phyloP scores from a whole-genome alignment of 371 early-diverging fungal species.

The Apophysomyces trapeziformis region DNA sequence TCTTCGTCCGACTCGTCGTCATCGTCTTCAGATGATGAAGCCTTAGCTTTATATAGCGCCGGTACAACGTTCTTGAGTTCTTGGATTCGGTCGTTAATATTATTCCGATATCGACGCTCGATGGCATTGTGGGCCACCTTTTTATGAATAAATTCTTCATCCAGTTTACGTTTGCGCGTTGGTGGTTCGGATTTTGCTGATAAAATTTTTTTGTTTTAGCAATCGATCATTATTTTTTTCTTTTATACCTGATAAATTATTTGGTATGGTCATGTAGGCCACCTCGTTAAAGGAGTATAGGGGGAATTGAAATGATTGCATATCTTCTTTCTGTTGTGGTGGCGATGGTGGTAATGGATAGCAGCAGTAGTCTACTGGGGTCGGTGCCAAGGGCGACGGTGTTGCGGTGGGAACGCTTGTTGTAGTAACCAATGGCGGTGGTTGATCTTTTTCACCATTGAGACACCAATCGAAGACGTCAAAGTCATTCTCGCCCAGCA shows the following conservation, averaged over 20 bases:
- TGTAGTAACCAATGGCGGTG: constrained; percentile 3
- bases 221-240: neutral
- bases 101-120: constrained; percentile 88
- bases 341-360: neutral
- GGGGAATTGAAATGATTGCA: neutral
- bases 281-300: neutral
- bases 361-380: neutral
- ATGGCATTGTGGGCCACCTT: constrained; percentile 92
- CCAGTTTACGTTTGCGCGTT: neutral
- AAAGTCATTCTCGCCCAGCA: constrained; percentile 4
- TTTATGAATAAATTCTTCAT: constrained; percentile 37
- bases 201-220: neutral
- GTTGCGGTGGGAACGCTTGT: neutral
- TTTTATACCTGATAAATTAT: neutral
- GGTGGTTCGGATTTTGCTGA: neutral
- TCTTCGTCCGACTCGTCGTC: constrained; percentile 55
- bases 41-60: constrained; percentile 65
- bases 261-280: neutral
- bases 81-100: constrained; percentile 87
- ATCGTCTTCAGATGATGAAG: constrained; percentile 42
- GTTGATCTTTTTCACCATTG: neutral
- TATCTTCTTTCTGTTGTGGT: constrained; percentile 3
- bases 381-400: neutral
- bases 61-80: constrained; percentile 84
- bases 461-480: constrained; percentile 6